phyloP scores from a whole-genome alignment of 495 filamentous ascomycete genomes.

The Xylaria curta region DNA sequence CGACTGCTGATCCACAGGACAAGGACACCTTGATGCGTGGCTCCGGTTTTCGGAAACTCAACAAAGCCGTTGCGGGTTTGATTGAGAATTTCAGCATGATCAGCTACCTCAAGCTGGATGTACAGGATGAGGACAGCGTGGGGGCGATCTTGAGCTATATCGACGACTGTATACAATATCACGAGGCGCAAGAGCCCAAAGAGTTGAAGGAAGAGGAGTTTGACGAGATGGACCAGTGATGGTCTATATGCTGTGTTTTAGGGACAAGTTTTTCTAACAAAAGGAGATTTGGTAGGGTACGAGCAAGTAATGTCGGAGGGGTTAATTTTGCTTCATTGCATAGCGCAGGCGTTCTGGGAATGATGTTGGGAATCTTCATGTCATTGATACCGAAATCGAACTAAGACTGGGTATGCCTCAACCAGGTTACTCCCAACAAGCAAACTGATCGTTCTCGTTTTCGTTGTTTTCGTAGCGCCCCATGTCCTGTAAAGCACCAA shows the following conservation, averaged over 20 bases:
- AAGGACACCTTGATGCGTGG: conserved; percentile 77
- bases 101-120: conserved; percentile 87
- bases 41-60: conserved; percentile 76
- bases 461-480: not conserved
- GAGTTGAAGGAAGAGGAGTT: conserved; percentile 81
- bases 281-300: not conserved
- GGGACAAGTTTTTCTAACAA: not conserved
- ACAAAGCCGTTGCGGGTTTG: conserved; percentile 82
- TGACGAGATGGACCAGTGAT: conserved; percentile 62
- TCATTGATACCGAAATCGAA: conserved; percentile 32
- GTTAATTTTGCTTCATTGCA: conserved; percentile 31
- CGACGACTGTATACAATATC: conserved; percentile 93
- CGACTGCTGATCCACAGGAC: conserved; percentile 60
- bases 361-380: conserved; percentile 12
- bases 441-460: not conserved
- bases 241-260: not conserved
- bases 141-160: conserved; percentile 92
- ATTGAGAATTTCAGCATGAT: conserved; percentile 99
- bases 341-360: conserved; percentile 40
- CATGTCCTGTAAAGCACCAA: conserved; percentile 9
- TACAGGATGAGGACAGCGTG: conserved; percentile 92
- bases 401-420: not conserved
- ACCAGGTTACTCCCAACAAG: not conserved
- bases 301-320: not conserved
- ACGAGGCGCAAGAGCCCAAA: conserved; percentile 92